Percentiles rank a stretch among this genome's conserved stretches.
Evolutionary conservation across 495 filamentous ascomycete genomes (phyloP).

Genomic region (Glutinoglossum americanum): DNA sequence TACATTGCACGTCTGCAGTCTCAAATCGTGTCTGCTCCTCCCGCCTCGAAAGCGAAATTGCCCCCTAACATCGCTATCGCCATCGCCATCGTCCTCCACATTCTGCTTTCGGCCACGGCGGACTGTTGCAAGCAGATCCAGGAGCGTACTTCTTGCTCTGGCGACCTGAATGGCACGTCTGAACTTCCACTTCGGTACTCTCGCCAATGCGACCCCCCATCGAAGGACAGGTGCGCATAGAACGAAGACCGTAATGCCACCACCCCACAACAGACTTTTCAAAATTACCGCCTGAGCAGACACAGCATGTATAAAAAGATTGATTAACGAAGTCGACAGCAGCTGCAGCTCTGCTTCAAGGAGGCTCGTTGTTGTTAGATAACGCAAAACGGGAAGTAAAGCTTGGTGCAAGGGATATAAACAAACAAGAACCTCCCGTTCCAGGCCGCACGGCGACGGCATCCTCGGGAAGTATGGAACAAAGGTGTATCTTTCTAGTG

Average conservation of each 20-base stretch:
- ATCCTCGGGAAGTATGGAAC: not conserved
- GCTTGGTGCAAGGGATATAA: constrained; percentile 76
- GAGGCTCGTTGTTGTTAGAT: constrained; percentile 71
- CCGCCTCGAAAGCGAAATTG: not conserved
- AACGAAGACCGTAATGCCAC: constrained; percentile 55
- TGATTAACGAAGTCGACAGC: constrained; percentile 60
- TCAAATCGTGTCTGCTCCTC: not conserved
- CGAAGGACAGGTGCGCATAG: constrained; percentile 53
- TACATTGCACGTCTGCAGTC: not conserved
- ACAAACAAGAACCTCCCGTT: constrained; percentile 39
- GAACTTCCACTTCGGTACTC: constrained; percentile 84
- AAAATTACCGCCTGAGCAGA: constrained; percentile 77
- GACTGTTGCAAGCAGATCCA: constrained; percentile 27
- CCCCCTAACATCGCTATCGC: not conserved
- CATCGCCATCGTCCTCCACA: constrained; percentile 2
- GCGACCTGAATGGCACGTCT: constrained; percentile 29
- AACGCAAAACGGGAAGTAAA: constrained; percentile 47
- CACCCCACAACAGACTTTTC: constrained; percentile 67
- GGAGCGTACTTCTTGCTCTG: constrained; percentile 24
- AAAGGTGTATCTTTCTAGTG: not conserved
- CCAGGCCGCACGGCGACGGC: constrained; percentile 12
- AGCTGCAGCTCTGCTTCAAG: constrained; percentile 73
- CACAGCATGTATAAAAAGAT: constrained; percentile 51
- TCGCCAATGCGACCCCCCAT: constrained; percentile 68
- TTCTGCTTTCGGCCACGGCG: not conserved